Evolutionary conservation across 345 rosid species (phyloP), one percentile per base, ranked within the genome.

Genomic region (Bruguiera gymnorhiza): DNA sequence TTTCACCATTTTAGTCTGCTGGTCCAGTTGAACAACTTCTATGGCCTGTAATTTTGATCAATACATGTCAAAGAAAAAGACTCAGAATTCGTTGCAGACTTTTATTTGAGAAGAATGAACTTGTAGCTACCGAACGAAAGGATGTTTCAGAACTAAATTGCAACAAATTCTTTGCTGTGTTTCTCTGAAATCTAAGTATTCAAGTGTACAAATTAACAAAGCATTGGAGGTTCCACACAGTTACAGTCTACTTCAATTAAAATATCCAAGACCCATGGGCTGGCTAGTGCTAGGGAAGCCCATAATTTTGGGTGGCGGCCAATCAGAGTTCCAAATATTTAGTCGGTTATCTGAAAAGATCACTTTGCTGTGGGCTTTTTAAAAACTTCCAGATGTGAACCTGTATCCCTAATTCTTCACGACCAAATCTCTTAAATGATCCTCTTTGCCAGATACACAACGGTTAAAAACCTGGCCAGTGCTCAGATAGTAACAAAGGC

Each of bases 1-100:
- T 78, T 76, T 79, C 61, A 89, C 98, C 98, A 93, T 93, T 77
- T 80, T 79, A 31, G 85, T 86, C 81, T 89, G 88, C 79, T 91
- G 98, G 79, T 93, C 98, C 77, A 88, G 83, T 70, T 89, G 86
- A 79, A 89, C 96, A 64, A 93, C 96, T 79, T 93, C 98, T 65
- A 93, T 89, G 30, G 96, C 98, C 98, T 93, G 83, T 64, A 15
- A 60, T 31, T 62, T 58, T 34, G 69, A 76, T 63, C 53, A 68
- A 63, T 48, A 23, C 26, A 19, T 6, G 29, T 61, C 34, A 53
- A 39, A 37, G 24, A 39, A n/a, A 63, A 15, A 56, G 54, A 43
- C 4, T 43, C 50, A 13, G 50, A 43, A 43, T 43, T 43, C 4
- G 19, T 43, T 43, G 18, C 16, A 43, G 50, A 43, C 50, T 43